A percentile compares a stretch with the other conserved stretches of the same genome.
These are phyloP conservation scores for Aspergillus caelatus DNA, from an alignment of 2,329 filamentous ascomycete genomes.

Conservation along the genomic window DNA sequence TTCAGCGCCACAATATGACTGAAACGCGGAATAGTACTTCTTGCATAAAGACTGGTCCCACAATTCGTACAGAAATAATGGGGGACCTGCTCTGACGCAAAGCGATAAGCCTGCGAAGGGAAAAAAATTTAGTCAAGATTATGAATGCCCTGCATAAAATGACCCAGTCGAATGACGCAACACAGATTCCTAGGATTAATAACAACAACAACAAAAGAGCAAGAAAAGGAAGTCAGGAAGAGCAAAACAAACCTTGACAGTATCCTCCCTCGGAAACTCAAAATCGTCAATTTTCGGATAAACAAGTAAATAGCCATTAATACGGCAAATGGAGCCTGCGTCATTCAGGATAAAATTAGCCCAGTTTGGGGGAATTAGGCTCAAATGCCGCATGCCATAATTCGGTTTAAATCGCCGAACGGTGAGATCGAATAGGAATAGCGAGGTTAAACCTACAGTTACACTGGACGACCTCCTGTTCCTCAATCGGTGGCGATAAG, in stretches of 20 bases:
- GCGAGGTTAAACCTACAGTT: slow-evolving; percentile 21
- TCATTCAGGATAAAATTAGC: not conserved
- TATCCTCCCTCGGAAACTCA: slow-evolving; percentile 24
- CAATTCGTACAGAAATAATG: slow-evolving; percentile 36
- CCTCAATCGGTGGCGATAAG: slow-evolving; percentile 19
- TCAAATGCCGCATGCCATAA: not conserved
- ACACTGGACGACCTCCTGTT: slow-evolving; percentile 20
- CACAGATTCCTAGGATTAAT: not conserved
- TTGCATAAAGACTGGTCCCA: slow-evolving; percentile 32
- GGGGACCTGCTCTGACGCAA: slow-evolving; percentile 27
- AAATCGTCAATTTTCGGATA: slow-evolving; percentile 27
- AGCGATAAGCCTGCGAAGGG: slow-evolving; percentile 28
- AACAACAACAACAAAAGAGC: not conserved
- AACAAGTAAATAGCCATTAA: slow-evolving; percentile 35
- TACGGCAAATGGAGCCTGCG: slow-evolving; percentile 33
- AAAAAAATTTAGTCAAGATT: too few relatives aligned
- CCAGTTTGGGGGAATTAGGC: not conserved
- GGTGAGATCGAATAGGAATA: not conserved
- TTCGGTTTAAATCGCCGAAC: not conserved
- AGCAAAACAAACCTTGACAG: slow-evolving; percentile 23
- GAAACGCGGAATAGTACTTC: slow-evolving; percentile 20
- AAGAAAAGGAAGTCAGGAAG: not conserved
- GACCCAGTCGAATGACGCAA: not conserved
- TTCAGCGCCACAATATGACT: slow-evolving; percentile 31
- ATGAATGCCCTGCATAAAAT: too few relatives aligned